Evolutionary conservation across 257 asterid genomes (phyloP).

Genomic region (Lithospermum erythrorhizon): DNA sequence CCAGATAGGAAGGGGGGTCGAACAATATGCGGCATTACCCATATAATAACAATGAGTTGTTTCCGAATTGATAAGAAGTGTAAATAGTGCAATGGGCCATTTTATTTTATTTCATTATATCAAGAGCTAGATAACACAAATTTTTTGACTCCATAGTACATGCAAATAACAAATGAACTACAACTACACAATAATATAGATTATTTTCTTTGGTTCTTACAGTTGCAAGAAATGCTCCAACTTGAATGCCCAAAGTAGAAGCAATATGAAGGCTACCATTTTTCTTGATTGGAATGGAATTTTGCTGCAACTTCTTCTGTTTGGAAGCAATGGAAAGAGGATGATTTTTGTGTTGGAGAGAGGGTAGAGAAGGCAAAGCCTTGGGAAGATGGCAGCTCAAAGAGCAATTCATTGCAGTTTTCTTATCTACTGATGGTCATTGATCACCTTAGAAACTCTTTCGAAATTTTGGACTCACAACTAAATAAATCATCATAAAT

Average conservation of each 20-base stretch:
- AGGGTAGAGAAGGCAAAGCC: slow-evolving; percentile 42
- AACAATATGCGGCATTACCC: too few species aligned
- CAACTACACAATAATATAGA: too few species aligned
- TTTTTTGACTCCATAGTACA: too few species aligned
- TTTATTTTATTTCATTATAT: too few species aligned
- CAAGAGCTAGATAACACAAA: too few species aligned
- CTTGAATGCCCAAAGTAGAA: slow-evolving; percentile 44
- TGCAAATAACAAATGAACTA: too few species aligned
- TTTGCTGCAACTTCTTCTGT: slow-evolving; percentile 11
- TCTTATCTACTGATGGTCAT: slow-evolving; percentile 21
- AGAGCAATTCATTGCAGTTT: slow-evolving; percentile 46
- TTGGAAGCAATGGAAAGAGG: slow-evolving; percentile 21
- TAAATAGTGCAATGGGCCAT: too few species aligned
- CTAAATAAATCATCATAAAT: neutral
- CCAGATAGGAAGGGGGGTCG: too few species aligned
- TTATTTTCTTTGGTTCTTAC: slow-evolving; percentile 19
- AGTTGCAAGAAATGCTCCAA: slow-evolving; percentile 46
- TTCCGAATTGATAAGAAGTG: too few species aligned
- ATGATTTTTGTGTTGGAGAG: slow-evolving; percentile 17
- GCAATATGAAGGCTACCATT: slow-evolving; percentile 13
- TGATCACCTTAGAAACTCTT: neutral
- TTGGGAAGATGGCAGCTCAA: slow-evolving; percentile 38
- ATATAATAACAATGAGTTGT: too few species aligned
- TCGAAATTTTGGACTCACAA: neutral
- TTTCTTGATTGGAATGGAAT: slow-evolving; percentile 9